Conservation (phyloP, 106 monocot genomes). For the Acorus gramineus region DNA sequence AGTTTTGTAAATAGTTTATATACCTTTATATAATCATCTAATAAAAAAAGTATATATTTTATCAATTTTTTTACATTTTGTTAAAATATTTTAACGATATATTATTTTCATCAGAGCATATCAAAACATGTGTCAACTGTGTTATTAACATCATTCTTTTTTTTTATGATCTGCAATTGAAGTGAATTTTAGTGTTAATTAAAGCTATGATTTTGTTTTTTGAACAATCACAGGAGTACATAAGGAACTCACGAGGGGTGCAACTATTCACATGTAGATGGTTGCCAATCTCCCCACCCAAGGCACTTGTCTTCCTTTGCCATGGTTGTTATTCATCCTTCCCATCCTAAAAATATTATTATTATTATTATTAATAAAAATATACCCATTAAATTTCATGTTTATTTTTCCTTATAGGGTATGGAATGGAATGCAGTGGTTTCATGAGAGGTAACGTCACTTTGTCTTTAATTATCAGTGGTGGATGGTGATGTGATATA, state of each 20-base stretch:
- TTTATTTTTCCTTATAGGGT: constrained; percentile 25
- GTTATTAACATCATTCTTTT: no score
- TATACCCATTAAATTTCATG: not conserved
- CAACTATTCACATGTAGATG: constrained; percentile 89
- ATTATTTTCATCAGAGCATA: no score
- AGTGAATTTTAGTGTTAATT: no score
- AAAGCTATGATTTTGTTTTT: no score
- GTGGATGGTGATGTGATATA: no score
- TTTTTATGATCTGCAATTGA: no score
- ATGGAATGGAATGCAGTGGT: constrained; percentile 77
- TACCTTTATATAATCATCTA: no score
- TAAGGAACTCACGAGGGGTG: constrained; percentile 75
- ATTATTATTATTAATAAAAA: not conserved
- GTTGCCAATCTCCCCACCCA: constrained; percentile 51
- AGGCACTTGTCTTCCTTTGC: constrained; percentile 94
- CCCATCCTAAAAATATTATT: not conserved
- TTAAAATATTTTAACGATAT: no score
- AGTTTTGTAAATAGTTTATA: no score
- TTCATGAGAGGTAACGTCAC: constrained; percentile 64
- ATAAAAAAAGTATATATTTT: no score
- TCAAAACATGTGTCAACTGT: no score
- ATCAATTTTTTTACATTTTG: no score
- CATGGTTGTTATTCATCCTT: constrained; percentile 39
- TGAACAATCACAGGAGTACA: constrained; percentile 36
- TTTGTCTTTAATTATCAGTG: not conserved